Base-by-base conservation (phyloP, 306 rosid species). In the Quercus ilex region DNA sequence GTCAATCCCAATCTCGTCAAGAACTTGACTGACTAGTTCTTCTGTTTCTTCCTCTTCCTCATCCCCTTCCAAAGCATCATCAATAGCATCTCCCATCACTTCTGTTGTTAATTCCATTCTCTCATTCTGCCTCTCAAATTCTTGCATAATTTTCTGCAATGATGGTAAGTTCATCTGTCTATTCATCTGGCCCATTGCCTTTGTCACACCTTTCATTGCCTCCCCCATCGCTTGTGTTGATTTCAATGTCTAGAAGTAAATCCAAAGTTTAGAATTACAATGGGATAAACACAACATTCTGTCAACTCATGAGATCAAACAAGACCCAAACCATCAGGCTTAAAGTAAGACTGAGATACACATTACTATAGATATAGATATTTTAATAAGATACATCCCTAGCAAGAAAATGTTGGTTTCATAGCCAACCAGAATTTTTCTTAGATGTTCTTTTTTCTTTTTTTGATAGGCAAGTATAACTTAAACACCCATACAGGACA, bases 181-280 rank as follows among this genome's bases (percentile, higher is more conserved):
- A 83, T 94, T 94, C 98, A 94, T 92, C 85, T 92, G 97, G 30
- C 98, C 98, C 98, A 94, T 94, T 69, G 98, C 98, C 86, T 94
- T 94, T 9, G 98, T 94, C 82, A 94, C 98, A 49, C 98, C 98
- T 83, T 94, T 94, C 98, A 94, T 94, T 49, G 98, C 98, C 85
- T 94, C 97, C 14, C 98, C 97, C 98, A 94, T 94, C 1, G 98
- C 94, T 88, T 91, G 98, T 60, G 98, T 94, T 21, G 98, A 94
- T 83, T 92, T 94, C 83, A 94, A 78, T 2, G 98, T 94, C 98
- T 94, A 85, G 55, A 79, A 25, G 69, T 2, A 15, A 75, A 75
- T 57, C 53, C 70, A 69, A 70, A 63, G 65, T 80, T 73, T 65
- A 80, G 21, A 43, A 63, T 56, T 13, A 56, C 46, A 25, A 46